Conservation (phyloP, 164 flowering plant species). For the Piper betle region DNA sequence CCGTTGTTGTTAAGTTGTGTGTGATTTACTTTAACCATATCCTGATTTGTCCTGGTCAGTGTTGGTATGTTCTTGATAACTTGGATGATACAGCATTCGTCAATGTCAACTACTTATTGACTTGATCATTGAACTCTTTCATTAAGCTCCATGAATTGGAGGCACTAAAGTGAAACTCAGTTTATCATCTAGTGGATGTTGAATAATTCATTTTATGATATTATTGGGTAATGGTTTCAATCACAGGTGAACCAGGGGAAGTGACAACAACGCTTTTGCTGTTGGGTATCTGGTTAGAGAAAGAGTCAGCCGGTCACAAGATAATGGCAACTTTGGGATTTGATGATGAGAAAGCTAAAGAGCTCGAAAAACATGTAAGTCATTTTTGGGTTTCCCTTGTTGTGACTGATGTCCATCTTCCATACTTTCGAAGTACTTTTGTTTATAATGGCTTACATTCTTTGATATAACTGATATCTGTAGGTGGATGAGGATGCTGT, state of each 20-base stretch:
- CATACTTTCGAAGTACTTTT: not conserved
- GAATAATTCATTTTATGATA: not conserved
- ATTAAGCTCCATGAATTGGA: not conserved
- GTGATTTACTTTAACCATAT: too few relatives aligned
- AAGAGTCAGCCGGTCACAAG: slow-evolving; percentile 63
- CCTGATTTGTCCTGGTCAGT: too few relatives aligned
- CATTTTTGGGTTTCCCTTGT: too few relatives aligned
- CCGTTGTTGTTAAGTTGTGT: too few relatives aligned
- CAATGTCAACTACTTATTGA: too few relatives aligned
- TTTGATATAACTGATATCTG: not conserved
- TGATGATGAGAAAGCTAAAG: slow-evolving; percentile 53
- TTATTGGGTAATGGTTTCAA: not conserved
- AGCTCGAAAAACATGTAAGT: slow-evolving; percentile 38
- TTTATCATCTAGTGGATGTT: not conserved
- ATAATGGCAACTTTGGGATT: slow-evolving; percentile 59
- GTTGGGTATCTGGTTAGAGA: slow-evolving; percentile 70
- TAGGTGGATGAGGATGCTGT: slow-evolving; percentile 14
- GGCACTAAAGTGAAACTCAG: not conserved
- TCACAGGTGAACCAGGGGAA: slow-evolving; percentile 58
- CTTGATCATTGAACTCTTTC: too few relatives aligned
- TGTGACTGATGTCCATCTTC: not conserved
- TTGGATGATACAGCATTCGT: too few relatives aligned
- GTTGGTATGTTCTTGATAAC: too few relatives aligned
- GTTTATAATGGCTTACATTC: not conserved
- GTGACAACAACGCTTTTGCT: slow-evolving; percentile 49